Evolutionary conservation across 1,284 basidiomycete species (phyloP), one percentile per base, ranked within the genome.

Genomic region (Peniophora sp.): DNA sequence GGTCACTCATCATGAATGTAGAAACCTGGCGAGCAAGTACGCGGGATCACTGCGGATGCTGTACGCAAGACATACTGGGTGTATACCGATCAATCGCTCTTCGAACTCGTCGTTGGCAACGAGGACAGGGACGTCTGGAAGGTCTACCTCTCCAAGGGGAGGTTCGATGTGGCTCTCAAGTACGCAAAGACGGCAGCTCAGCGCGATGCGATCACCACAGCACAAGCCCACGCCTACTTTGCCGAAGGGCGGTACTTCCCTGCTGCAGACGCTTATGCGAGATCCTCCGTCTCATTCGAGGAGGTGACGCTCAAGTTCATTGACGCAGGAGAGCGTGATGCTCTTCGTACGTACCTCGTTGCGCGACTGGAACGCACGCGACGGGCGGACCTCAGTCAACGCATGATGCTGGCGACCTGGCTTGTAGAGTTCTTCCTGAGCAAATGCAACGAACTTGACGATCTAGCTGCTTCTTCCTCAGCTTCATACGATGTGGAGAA

Each of bases 331-430:
- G 95, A 98, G 68, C 78, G 90, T n/a, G 97, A 99, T 65, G 88
- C 94, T 0, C 70, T 99, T 52, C 74, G 97, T 35, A 90, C 90
- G 49, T 99, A 97, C 65, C 75, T 99, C 11, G 85, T 91, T 15
- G 87, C 91, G 18, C 78, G 92, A 24, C 72, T 99, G 42, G 94
- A 97, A 62, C 73, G 90, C 45, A 79, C 83, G 64, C 71, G 83
- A 53, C 92, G 88, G 69, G 80, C 78, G 92, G 92, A 97, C 59
- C 60, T 91, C 45, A 93, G 92, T 0, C 94, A 97, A 65, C 79
- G 97, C 32, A 94, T 96, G 86, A 96, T 99, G 88, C 74, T 99
- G 8, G 94, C 97, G 1, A 98, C 95, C 0, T 99, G 97, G 97
- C 84, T 99, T 6, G 86, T 97, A 24, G 97, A 99, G 67, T 94